Conservation (phyloP, 2,329 filamentous ascomycete species). For the Chaetomium globosum region DNA sequence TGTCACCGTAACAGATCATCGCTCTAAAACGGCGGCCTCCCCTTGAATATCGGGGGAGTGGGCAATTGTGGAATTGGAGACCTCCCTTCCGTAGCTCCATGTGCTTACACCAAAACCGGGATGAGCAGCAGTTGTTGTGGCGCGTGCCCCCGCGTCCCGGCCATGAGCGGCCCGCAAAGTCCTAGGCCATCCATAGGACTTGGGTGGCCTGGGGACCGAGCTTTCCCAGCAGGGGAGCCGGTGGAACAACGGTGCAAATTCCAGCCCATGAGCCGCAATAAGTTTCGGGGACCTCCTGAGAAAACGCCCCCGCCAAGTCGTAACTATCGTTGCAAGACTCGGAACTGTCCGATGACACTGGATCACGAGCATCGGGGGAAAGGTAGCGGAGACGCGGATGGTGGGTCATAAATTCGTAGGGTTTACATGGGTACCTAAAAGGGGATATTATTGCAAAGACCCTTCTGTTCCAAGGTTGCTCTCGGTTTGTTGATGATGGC, state of each 20-base stretch:
- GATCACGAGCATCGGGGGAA: neutral
- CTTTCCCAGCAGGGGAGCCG: constrained; percentile 16
- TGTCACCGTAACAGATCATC: neutral
- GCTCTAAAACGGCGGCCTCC: constrained; percentile 16
- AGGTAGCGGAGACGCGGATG: neutral
- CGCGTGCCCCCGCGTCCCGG: constrained; percentile 25
- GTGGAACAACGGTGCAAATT: neutral
- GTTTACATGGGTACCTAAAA: too few species aligned
- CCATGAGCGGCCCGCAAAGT: constrained; percentile 29
- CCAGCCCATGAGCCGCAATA: constrained; percentile 5
- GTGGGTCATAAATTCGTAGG: neutral
- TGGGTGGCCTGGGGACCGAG: constrained; percentile 6
- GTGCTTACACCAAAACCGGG: constrained; percentile 7
- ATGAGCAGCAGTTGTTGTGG: neutral
- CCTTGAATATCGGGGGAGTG: constrained; percentile 18
- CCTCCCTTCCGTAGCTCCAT: constrained; percentile 18
- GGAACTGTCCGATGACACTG: neutral
- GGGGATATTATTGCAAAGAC: neutral
- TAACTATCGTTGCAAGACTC: constrained; percentile 9
- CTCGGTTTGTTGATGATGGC: neutral
- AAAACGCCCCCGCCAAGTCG: constrained; percentile 1
- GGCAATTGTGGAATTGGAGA: constrained; percentile 25
- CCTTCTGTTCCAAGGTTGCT: neutral
- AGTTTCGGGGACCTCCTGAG: constrained; percentile 2
- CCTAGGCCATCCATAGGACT: constrained; percentile 34